Percentiles rank a stretch among this genome's conserved stretches.
Evolutionary conservation across 2,329 filamentous ascomycete genomes (phyloP).

Genomic region (Zalaria sp.): DNA sequence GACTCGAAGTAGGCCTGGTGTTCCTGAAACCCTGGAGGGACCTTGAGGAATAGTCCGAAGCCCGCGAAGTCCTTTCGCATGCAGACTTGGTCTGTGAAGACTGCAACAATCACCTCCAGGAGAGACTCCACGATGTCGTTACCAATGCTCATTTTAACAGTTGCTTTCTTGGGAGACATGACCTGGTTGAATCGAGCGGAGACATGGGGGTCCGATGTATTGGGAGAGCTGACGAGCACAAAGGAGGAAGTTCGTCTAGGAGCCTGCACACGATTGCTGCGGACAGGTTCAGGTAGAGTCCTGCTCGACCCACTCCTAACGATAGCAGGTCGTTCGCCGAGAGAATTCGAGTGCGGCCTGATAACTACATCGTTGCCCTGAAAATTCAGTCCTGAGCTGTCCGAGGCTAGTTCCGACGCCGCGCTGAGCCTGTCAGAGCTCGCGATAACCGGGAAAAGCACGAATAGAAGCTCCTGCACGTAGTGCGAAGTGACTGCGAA

Average conservation of each 20-base stretch:
- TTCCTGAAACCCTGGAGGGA: constrained; percentile 84
- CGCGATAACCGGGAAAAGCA: constrained; percentile 78
- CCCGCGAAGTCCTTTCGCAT: constrained; percentile 81
- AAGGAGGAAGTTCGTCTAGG: constrained; percentile 80
- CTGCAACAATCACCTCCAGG: constrained; percentile 59
- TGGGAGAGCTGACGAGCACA: constrained; percentile 65
- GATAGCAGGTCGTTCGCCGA: constrained; percentile 45
- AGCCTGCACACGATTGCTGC: constrained; percentile 38
- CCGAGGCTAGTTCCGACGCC: constrained; percentile 74
- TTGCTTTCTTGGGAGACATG: constrained; percentile 42
- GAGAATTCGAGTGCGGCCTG: constrained; percentile 52
- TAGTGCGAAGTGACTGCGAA: constrained; percentile 73
- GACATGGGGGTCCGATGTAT: constrained; percentile 42
- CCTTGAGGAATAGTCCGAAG: constrained; percentile 71
- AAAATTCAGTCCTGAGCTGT: constrained; percentile 68
- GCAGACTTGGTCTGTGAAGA: constrained; percentile 78
- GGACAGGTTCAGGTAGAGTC: constrained; percentile 7
- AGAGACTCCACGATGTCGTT: constrained; percentile 63
- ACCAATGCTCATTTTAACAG: constrained; percentile 36
- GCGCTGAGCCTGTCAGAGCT: constrained; percentile 72
- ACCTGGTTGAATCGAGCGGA: constrained; percentile 49
- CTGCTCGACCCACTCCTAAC: constrained; percentile 50
- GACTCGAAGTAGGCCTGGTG: constrained; percentile 94
- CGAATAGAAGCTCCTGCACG: constrained; percentile 60
- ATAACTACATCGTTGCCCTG: constrained; percentile 77